Evolutionary conservation across 768 basidiomycete genomes (phyloP).

Genomic region (Coprinopsis sp.): DNA sequence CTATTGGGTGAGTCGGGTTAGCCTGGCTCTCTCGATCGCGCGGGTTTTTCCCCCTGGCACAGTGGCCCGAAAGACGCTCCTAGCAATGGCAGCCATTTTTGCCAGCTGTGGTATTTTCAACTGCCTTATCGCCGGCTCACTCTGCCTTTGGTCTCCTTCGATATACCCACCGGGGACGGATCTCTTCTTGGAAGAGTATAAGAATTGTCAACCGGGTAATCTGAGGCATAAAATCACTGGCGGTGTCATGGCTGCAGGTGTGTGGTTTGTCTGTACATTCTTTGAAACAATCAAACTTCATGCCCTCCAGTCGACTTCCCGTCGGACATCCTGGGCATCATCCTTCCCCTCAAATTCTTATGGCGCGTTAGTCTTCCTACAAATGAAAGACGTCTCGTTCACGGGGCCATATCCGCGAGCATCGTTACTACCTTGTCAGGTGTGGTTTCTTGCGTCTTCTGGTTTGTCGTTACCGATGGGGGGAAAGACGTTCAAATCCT

Average conservation of each 20-base stretch:
- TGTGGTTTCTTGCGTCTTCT: constrained; percentile 17
- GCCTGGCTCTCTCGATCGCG: constrained; percentile 10
- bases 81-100: constrained; percentile 5
- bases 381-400: constrained; percentile 19
- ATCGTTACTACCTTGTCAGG: constrained; percentile 18
- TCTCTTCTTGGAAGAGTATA: not conserved
- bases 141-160: too few species aligned
- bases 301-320: constrained; percentile 18
- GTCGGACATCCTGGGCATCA: constrained; percentile 21
- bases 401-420: constrained; percentile 21
- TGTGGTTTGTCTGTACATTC: not conserved
- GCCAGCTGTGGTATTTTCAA: constrained; percentile 2
- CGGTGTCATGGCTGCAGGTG: not conserved
- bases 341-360: constrained; percentile 21
- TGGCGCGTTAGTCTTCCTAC: constrained; percentile 19
- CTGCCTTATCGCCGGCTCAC: constrained; percentile 1
- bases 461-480: constrained; percentile 8
- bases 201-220: too few species aligned
- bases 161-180: constrained; percentile 1
- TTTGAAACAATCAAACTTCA: not conserved
- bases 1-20: constrained; percentile 12
- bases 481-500: constrained; percentile 7
- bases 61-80: constrained; percentile 1
- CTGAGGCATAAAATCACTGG: too few species aligned
- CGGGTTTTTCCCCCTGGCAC: constrained; percentile 14